phyloP scores from a whole-genome alignment of 179 eudicot species.

The Actinidia arguta region DNA sequence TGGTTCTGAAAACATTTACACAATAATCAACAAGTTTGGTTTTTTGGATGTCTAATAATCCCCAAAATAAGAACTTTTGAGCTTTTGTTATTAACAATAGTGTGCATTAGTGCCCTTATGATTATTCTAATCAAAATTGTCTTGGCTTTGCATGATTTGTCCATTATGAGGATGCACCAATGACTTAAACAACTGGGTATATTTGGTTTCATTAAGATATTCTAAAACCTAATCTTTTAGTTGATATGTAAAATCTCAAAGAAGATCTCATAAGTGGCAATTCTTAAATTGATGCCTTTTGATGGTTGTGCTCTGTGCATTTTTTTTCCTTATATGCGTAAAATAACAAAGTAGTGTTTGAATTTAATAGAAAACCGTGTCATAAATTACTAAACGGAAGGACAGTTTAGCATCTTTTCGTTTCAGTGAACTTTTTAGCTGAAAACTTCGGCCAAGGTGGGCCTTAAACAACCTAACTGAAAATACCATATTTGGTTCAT shows the following conservation, averaged over 20 bases:
- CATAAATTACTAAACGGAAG: too few relatives aligned
- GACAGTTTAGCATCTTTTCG: too few relatives aligned
- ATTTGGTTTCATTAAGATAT: background rate
- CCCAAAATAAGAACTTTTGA: background rate
- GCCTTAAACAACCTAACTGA: too few relatives aligned
- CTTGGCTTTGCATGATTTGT: background rate
- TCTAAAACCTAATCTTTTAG: background rate
- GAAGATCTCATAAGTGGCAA: conserved; percentile 1
- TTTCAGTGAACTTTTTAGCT: too few relatives aligned
- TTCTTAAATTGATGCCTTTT: background rate
- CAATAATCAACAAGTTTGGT: background rate
- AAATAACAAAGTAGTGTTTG: too few relatives aligned
- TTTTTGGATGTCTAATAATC: background rate
- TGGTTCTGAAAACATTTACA: background rate
- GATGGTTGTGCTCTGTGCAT: conserved; percentile 9
- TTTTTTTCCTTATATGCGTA: background rate
- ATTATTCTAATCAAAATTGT: background rate
- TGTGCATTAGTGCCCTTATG: background rate
- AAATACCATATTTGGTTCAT: too few relatives aligned
- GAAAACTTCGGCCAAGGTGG: too few relatives aligned
- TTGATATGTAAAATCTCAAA: background rate
- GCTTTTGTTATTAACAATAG: background rate
- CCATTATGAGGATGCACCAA: background rate
- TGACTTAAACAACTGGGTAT: background rate
- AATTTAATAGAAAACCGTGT: too few relatives aligned